Conservation (phyloP, 345 rosid species). For the Aethionema arabicum region DNA sequence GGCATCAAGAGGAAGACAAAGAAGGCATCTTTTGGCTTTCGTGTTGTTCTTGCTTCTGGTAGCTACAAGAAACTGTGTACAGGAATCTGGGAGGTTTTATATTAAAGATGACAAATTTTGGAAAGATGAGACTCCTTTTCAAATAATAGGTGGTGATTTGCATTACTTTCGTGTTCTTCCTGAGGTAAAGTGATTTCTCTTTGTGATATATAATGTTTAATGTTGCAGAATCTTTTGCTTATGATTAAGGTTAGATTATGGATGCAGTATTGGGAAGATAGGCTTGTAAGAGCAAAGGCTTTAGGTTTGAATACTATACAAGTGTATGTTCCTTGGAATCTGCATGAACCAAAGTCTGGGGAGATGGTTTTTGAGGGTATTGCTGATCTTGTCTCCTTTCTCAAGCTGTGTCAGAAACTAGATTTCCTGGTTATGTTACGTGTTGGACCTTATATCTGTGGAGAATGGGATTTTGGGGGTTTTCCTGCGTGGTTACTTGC, state of each 20-base stretch:
- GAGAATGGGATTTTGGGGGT: slow-evolving; percentile 97
- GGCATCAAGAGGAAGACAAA: slow-evolving; percentile 25
- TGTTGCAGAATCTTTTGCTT: slow-evolving; percentile 9
- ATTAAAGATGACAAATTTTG: slow-evolving; percentile 75
- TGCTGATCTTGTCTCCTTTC: slow-evolving; percentile 66
- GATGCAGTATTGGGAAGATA: slow-evolving; percentile 87
- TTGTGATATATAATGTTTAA: neutral
- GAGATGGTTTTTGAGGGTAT: slow-evolving; percentile 70
- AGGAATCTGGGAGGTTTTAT: slow-evolving; percentile 52
- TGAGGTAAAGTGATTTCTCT: slow-evolving; percentile 45
- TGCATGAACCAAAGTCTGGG: slow-evolving; percentile 88
- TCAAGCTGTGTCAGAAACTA: slow-evolving; percentile 77
- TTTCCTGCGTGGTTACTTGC: slow-evolving; percentile 93
- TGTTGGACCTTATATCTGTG: slow-evolving; percentile 91
- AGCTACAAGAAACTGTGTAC: slow-evolving; percentile 46
- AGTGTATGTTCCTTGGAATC: slow-evolving; percentile 91
- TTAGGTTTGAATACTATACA: slow-evolving; percentile 87
- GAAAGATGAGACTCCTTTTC: slow-evolving; percentile 72
- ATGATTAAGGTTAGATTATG: slow-evolving; percentile 16
- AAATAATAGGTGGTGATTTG: slow-evolving; percentile 89
- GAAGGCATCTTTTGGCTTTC: slow-evolving; percentile 23
- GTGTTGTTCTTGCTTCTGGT: slow-evolving; percentile 39
- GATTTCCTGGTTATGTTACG: slow-evolving; percentile 91
- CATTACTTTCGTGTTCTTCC: slow-evolving; percentile 91
- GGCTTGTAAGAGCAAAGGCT: slow-evolving; percentile 80